Evolutionary conservation across 2,329 filamentous ascomycete genomes (phyloP), one percentile per base, ranked within the genome.

Genomic region (Blastomyces parvus): DNA sequence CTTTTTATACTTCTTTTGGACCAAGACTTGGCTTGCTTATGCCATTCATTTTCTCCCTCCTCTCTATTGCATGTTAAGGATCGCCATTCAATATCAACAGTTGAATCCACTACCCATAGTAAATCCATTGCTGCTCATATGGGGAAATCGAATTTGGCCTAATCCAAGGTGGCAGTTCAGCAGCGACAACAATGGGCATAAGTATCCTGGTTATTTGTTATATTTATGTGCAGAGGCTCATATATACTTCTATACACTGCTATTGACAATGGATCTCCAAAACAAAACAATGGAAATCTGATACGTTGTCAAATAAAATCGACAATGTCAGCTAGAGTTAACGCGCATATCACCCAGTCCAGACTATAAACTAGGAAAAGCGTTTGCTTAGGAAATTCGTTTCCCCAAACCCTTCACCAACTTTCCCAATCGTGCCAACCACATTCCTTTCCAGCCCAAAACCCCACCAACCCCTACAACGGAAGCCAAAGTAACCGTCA

Each of bases 401-500:
- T 46, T 6, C 6, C 42, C 30, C 5, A 36, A 53, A 30, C 7
- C 44, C 36, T 30, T 61, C 44, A 53, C n/a, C n/a, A 52, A 44
- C 46, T 13, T 53, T 48, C 25, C 59, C 22, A 61, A 14, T 52
- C 66, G 76, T 73, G 73, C 76, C 55, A 71, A 59, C 61, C 73
- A 64, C 7, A 74, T 62, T 0, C 72, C 70, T 40, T 46, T 59
- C 57, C 57, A 59, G 6, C 57, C 40, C 2, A 30, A 59, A 59
- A 59, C 30, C 33, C 57, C 57, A 6, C 70, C 64, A 30, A 70
- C 66, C 17, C 72, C 71, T 9, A 76, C 33, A 30, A 72, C 64
- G 1, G 71, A 70, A 36, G 73, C 61, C 17, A 76, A 53, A 1
- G 67, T 70, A 17, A 71, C 69, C 1, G 69, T 66, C 40, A 78